phyloP scores from a whole-genome alignment of 164 flowering plant genomes.

The Stephania cephalantha region DNA sequence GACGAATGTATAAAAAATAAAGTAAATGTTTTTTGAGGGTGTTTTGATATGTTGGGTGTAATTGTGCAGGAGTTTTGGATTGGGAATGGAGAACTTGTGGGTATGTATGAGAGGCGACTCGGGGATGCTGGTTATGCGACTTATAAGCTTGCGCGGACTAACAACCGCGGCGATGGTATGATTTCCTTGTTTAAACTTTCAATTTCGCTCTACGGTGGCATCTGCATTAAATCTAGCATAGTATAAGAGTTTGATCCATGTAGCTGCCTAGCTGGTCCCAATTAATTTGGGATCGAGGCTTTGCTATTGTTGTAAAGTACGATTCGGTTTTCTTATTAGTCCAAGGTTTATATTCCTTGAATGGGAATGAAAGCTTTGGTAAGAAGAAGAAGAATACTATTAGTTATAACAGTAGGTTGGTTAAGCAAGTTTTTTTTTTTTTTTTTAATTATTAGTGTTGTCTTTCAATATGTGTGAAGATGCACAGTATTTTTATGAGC shows the following conservation, averaged over 20 bases:
- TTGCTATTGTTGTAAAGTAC: too few relatives aligned
- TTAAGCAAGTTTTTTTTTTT: neutral
- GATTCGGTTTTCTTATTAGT: too few relatives aligned
- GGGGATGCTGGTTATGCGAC: constrained; percentile 22
- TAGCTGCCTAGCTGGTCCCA: too few relatives aligned
- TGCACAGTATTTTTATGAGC: neutral
- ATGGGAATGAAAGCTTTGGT: neutral
- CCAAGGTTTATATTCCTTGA: neutral
- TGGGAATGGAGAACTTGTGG: constrained; percentile 23
- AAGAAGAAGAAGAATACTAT: neutral
- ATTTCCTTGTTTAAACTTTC: neutral
- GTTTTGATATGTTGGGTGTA: neutral
- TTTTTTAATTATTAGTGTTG: neutral
- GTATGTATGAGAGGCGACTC: constrained; percentile 24
- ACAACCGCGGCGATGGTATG: constrained; percentile 30
- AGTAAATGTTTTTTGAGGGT: neutral
- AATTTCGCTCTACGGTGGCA: neutral
- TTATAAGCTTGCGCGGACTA: constrained; percentile 26
- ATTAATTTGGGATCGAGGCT: too few relatives aligned
- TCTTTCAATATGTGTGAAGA: neutral
- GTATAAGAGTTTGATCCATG: too few relatives aligned
- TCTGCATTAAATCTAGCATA: neutral
- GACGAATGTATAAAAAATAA: too few relatives aligned
- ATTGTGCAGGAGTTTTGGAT: constrained; percentile 26
- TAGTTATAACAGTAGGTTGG: neutral